These are phyloP conservation scores for Saccharomycopsis javanensis DNA, from an alignment of 805 yeast species.

Conservation along the genomic window DNA sequence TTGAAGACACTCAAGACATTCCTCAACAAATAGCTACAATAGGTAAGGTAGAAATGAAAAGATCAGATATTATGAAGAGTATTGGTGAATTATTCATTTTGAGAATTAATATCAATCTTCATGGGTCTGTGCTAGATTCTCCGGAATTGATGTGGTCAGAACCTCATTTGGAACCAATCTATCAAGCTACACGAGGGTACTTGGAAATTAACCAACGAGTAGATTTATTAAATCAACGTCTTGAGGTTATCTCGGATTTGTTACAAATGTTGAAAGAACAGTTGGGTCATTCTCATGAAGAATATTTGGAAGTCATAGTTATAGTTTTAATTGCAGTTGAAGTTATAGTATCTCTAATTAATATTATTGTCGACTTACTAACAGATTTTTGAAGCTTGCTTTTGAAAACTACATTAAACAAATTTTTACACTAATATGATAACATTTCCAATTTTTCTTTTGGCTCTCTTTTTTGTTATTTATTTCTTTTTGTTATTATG, in stretches of 20 bases:
- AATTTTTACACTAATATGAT: too few species aligned
- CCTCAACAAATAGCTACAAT: conserved; percentile 93
- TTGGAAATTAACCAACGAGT: conserved; percentile 93
- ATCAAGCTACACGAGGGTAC: conserved; percentile 94
- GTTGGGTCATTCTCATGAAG: conserved; percentile 89
- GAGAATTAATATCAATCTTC: conserved; percentile 70
- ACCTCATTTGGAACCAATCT: conserved; percentile 94
- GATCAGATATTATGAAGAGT: conserved; percentile 93
- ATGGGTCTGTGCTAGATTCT: conserved; percentile 85
- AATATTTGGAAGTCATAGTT: conserved; percentile 83
- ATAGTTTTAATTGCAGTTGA: conserved; percentile 87
- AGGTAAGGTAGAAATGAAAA: conserved; percentile 90
- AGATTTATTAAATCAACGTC: conserved; percentile 75
- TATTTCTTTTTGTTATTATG: too few species aligned
- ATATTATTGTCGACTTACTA: conserved; percentile 54
- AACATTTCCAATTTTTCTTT: too few species aligned
- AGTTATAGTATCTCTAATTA: conserved; percentile 77
- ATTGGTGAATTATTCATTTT: conserved; percentile 92
- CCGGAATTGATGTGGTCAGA: conserved; percentile 99
- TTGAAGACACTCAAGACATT: conserved; percentile 93
- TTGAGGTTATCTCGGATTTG: conserved; percentile 89
- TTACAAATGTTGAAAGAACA: conserved; percentile 96
- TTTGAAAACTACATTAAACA: too few species aligned
- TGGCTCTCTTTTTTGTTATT: too few species aligned
- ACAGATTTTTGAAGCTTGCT: conserved; percentile 24